A percentile compares a stretch with the other conserved stretches of the same genome.
Conservation (phyloP, 2,329 filamentous ascomycete genomes). For the Calonectria ilicicola region DNA sequence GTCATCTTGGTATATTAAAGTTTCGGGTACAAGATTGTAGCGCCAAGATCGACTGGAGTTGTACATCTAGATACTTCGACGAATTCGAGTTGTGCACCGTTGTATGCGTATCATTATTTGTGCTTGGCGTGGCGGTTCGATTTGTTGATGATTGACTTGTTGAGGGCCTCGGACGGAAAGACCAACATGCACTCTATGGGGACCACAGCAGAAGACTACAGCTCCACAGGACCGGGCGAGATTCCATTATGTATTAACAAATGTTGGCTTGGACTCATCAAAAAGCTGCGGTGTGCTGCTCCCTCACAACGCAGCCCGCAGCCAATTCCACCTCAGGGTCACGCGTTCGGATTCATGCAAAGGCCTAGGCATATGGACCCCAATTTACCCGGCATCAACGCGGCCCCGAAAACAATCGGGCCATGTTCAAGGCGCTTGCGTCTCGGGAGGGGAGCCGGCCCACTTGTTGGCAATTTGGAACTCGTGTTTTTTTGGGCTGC, state of each 20-base stretch:
- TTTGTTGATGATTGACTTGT: background rate
- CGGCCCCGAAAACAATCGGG: background rate
- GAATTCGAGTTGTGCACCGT: background rate
- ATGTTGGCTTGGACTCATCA: background rate
- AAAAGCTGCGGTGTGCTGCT: background rate
- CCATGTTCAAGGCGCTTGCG: background rate
- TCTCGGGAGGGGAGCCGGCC: background rate
- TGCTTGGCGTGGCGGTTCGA: background rate
- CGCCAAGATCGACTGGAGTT: background rate
- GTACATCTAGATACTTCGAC: background rate
- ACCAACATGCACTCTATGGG: background rate
- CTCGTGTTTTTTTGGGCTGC: conserved; percentile 1
- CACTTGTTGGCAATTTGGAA: background rate
- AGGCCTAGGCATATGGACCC: background rate
- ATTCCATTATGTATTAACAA: background rate
- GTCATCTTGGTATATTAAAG: conserved; percentile 1
- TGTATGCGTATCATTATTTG: background rate
- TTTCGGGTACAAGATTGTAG: background rate
- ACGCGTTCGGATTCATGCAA: background rate
- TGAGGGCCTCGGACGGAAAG: background rate
- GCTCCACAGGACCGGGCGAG: background rate
- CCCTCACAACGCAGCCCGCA: background rate
- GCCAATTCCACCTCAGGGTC: background rate
- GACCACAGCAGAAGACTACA: background rate
- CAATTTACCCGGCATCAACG: background rate